Base-by-base conservation (phyloP, 2,329 filamentous ascomycete genomes). In the Monosporascus sp. region DNA sequence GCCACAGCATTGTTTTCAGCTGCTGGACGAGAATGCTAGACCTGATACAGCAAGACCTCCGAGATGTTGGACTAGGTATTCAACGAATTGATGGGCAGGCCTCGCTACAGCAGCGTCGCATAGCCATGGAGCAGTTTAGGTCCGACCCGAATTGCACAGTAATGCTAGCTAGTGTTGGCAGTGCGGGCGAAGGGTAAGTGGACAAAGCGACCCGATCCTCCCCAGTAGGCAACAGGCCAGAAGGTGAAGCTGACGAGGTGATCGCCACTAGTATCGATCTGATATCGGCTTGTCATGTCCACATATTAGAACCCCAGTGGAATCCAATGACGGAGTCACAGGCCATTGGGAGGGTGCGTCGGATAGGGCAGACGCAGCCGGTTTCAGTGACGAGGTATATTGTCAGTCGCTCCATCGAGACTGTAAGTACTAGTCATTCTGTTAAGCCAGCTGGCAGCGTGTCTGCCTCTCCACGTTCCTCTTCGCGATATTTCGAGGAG, bases 291-390 rank as follows among this genome's bases (percentile, higher is more conserved):
- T 60, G 52, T 24, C 47, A 55, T 35, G 63, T 68, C 0, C 66
- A 69, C 47, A 49, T 69, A 2, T 41, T 69, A 3, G 66, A 70
- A 47, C 67, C 66, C 1, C 62, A 68, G 15, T 70, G 66, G 67
- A 69, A 66, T 41, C 66, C 68, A 2, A 68, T 66, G 65, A 52
- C 49, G 0, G 67, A 70, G 48, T 55, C 60, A 3, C 67, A 69
- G 53, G 67, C 67, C 5, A 52, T 69, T 9, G 65, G 64, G 20
- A 56, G 67, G 2, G 63, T 67, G 0, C 62, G 68, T 50, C 55
- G 67, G 14, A 63, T 68, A 15, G 65, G 65, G 4, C 65, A 68
- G 53, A 49, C 25, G 2, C 54, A 53, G 37, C 51, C 61, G 14
- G 67, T 70, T 8, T 35, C 51, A 0, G 56, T 64, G 15, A 68